Base-by-base conservation (phyloP, 2,329 filamentous ascomycete genomes). In the Dactylellina sp. region DNA sequence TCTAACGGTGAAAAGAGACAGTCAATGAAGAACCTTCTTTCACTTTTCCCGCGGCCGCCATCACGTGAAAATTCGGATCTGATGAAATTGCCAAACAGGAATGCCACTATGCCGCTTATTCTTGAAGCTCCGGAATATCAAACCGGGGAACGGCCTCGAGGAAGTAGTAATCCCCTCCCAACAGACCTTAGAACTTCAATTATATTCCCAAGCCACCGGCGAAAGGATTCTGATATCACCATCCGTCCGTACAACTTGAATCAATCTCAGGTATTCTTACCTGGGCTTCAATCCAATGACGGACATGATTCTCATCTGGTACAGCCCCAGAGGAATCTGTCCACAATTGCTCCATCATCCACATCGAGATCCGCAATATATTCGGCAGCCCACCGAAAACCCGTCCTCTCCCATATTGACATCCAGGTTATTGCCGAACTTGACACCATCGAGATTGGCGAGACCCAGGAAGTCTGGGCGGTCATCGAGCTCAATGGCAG, bases 401-500 rank as follows among this genome's bases (percentile, higher is more conserved):
- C 68, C 24, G 47, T 62, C 2, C 40, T 74, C 9, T 53, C 55
- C 1, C 49, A 66, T 20, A 9, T 74, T 3, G 60, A 74, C 28
- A 14, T 74, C 2, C 61, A 55, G 50, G 53, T 65, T 18, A 56
- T 47, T 2, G 61, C 53, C 5, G 68, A 65, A 14, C 55, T 61
- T 7, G 61, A 74, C 28, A 44, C 46, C 6, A 65, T 66, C 20
- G 61, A 65, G 4, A 25, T 61, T 32, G 56, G 44, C 16, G 55
- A 65, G 18, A 55, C 16, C 6, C 57, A 46, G 14, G 61, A 74
- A 28, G 40, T 66, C 9, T 74, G 68, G 68, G 60, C 56, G 7
- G 68, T 57, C 39, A 22, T 74, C 25, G 68, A 74, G 32, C 44
- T 74, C 6, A 60, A 55, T 35, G 68, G 61, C 12, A 74, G 68